Evolutionary conservation across 106 monocot genomes (phyloP), one percentile per base, ranked within the genome.

Genomic region (Allium sativum): DNA sequence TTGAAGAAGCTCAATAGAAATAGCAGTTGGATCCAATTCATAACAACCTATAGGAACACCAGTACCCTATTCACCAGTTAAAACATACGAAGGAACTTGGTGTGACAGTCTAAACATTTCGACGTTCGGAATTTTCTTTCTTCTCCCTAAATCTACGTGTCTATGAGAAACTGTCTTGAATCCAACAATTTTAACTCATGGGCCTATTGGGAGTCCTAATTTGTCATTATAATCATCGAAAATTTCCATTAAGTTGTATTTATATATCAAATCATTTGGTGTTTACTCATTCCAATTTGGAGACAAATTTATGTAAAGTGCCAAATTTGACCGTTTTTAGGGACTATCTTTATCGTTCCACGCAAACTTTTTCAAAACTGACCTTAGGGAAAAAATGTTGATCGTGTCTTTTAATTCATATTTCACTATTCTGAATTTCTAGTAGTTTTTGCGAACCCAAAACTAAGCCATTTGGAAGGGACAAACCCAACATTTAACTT

Each of bases 81-180:
- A 81, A 9, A 76, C 19, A 74, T 74, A 74, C 7, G 56, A 73
- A 21, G 89, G 89, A 19, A 89, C 85, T 69, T 75, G 73, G 66
- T 89, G 89, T 10, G 89, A 89, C 42, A 89, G 77, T n/a, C 76
- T 62, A 50, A 89, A 79, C 61, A 82, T 85, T 56, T 89, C 89
- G 46, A 68, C 76, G 42, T 48, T 70, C 18, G 75, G 76, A 52
- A 89, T 71, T 44, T 53, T 79, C 53, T 55, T 84, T 9, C 63
- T 58, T 55, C 64, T 66, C 17, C 58, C 70, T 56, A 73, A 63
- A 45, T 76, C 76, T 50, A 40, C n/a, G 51, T 76, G 76, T 51
- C 73, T 44, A 18, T 22, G 53, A 50, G 79, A 84, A 21, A 84
- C 79, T 42, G 84, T 73, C 48, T 64, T 84, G 63, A 79, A 84